Conservation (phyloP, 140 eudicot species). For the Ambrosia hybrid region DNA sequence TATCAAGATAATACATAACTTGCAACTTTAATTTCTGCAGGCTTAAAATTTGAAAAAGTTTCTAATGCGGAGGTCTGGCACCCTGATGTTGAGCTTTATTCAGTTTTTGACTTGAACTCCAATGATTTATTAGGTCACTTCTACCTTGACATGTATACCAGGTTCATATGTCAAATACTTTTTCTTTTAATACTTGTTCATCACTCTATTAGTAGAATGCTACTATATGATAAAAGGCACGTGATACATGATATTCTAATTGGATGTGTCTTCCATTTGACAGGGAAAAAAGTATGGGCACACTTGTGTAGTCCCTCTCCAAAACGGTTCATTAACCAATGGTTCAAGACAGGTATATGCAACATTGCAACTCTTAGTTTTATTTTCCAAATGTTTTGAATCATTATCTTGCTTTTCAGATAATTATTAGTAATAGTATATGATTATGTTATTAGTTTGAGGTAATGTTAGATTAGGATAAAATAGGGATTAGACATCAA, state of each 20-base stretch:
- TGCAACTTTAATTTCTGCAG: constrained; percentile 42
- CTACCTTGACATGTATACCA: constrained; percentile 80
- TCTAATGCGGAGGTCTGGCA: constrained; percentile 76
- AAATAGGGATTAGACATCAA: not conserved
- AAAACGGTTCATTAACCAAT: constrained; percentile 53
- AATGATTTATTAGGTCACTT: constrained; percentile 79
- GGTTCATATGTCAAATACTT: constrained; percentile 43
- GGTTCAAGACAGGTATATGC: constrained; percentile 67
- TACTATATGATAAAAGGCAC: constrained; percentile 5
- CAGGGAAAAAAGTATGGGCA: constrained; percentile 96
- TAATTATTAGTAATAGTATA: not conserved
- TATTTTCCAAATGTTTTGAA: constrained; percentile 6
- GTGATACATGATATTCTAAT: constrained; percentile 10
- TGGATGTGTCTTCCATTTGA: constrained; percentile 10
- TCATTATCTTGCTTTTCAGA: not conserved
- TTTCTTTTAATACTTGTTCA: constrained; percentile 8
- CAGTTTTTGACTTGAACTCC: constrained; percentile 79
- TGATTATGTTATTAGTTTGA: not conserved
- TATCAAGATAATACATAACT: constrained; percentile 3
- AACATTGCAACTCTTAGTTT: not conserved
- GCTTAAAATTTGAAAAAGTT: constrained; percentile 82
- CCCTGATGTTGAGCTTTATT: constrained; percentile 62
- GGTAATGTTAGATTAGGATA: not conserved
- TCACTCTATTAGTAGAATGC: constrained; percentile 19
- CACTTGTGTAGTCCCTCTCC: constrained; percentile 92